Evolutionary conservation across 2,329 filamentous ascomycete genomes (phyloP), one percentile per base, ranked within the genome.

Genomic region (Diaporthe vaccinii): DNA sequence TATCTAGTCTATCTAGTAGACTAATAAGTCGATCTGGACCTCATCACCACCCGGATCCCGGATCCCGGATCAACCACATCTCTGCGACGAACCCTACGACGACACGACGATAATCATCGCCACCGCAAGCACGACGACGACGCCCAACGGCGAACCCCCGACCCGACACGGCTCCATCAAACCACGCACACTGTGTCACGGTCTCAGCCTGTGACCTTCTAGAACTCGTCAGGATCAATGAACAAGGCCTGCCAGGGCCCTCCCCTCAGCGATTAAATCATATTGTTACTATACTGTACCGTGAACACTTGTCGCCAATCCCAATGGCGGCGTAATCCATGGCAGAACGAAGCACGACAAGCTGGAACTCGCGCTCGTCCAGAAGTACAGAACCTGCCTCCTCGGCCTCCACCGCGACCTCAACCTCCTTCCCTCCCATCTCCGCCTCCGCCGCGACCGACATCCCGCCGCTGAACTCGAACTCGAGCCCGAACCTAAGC

Each of bases 301-400:
- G 55, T 73, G 41, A 53, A 51, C 59, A 53, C 34, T 65, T 76
- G 77, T 77, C 79, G 74, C 77, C 84, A 84, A 86, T 88, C 86
- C 89, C 86, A 84, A 91, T 91, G 90, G 90, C 90, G 90, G 75
- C 75, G 68, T 91, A 91, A 90, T 90, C 88, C 89, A 91, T 91
- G 90, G 90, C 90, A 91, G 89, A 91, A 88, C 89, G 87, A 91
- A 91, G 84, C 82, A 81, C 83, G 84, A 84, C 84, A 85, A 86
- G 73, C 68, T 76, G 75, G 75, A 76, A 84, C 80, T 82, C 82
- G 85, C 86, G 86, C 84, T 85, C 73, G 75, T 73, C 85, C 82
- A 84, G 85, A 87, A 87, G 88, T 88, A 72, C 77, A 59, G 75
- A 69, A 69, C 75, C 75, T 46, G 77, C 78, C 68, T 76, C 79